Conservation (phyloP, 2,329 filamentous ascomycete genomes). For the Ophiostoma ulmi region DNA sequence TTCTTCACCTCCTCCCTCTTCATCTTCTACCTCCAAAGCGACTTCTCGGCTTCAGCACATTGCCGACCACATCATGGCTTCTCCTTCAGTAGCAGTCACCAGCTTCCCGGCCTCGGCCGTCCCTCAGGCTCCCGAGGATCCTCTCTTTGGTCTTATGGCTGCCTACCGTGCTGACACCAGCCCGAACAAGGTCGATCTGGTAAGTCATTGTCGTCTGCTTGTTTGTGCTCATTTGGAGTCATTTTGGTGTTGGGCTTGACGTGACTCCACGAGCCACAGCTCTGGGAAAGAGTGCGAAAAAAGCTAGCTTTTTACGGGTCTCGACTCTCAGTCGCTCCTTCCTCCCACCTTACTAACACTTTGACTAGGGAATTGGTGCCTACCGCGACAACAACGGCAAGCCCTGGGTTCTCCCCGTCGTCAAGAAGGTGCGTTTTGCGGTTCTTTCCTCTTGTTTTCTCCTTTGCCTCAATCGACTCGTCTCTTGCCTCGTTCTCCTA, state of each 20-base stretch:
- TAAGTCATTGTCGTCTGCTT: conserved; percentile 40
- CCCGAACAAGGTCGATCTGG: conserved; percentile 84
- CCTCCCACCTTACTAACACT: background rate
- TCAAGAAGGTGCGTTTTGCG: conserved; percentile 71
- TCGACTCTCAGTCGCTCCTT: background rate
- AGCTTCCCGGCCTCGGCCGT: conserved; percentile 72
- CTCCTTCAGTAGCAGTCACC: conserved; percentile 43
- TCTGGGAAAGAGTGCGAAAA: background rate
- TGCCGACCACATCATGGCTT: conserved; percentile 64
- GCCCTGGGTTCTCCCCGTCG: conserved; percentile 93
- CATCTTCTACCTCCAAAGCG: conserved; percentile 18
- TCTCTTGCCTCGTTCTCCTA: background rate
- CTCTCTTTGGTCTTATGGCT: conserved; percentile 87
- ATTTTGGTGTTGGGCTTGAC: background rate
- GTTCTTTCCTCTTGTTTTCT: background rate
- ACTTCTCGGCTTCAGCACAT: conserved; percentile 55
- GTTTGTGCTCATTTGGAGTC: background rate
- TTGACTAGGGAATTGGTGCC: conserved; percentile 66
- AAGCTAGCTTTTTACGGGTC: conserved; percentile 11
- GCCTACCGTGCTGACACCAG: conserved; percentile 76
- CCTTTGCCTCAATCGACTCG: background rate
- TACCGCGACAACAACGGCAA: conserved; percentile 94
- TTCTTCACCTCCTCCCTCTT: conserved; percentile 8
- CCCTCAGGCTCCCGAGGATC: conserved; percentile 88
- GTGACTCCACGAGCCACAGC: background rate